Evolutionary conservation across 257 asterid genomes (phyloP).

Genomic region (Nicotiana paniculata): DNA sequence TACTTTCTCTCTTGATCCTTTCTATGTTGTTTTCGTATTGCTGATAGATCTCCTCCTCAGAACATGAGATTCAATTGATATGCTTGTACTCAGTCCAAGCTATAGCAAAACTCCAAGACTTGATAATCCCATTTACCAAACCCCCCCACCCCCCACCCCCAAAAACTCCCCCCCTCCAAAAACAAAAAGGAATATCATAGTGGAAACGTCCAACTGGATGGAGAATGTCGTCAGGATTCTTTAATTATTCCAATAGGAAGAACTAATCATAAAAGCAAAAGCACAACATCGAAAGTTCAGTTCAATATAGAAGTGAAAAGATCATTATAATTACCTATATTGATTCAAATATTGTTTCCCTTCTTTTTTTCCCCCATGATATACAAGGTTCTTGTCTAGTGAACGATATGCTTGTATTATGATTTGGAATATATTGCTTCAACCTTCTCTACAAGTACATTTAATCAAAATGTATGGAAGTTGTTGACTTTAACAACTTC

Average conservation of each 20-base stretch:
- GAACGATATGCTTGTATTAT: background rate
- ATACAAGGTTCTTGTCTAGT: background rate
- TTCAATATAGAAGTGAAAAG: background rate
- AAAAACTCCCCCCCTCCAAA: too few species aligned
- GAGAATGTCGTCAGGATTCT: too few species aligned
- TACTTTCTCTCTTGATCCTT: too few species aligned
- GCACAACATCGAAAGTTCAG: background rate
- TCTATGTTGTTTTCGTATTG: too few species aligned
- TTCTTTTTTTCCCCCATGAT: background rate
- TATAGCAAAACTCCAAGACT: too few species aligned
- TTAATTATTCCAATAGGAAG: background rate
- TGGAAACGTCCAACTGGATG: too few species aligned
- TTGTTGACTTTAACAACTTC: background rate
- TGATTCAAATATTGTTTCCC: background rate
- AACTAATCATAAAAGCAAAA: background rate
- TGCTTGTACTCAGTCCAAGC: too few species aligned
- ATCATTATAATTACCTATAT: background rate
- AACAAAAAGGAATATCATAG: too few species aligned
- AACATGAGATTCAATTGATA: too few species aligned
- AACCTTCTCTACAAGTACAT: slow-evolving; percentile 1
- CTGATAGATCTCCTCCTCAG: too few species aligned
- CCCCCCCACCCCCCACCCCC: too few species aligned
- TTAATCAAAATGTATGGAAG: background rate
- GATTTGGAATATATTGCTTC: background rate
- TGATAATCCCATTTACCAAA: too few species aligned